Conservation (phyloP, 2,329 filamentous ascomycete genomes). For the Penicillium sp. region DNA sequence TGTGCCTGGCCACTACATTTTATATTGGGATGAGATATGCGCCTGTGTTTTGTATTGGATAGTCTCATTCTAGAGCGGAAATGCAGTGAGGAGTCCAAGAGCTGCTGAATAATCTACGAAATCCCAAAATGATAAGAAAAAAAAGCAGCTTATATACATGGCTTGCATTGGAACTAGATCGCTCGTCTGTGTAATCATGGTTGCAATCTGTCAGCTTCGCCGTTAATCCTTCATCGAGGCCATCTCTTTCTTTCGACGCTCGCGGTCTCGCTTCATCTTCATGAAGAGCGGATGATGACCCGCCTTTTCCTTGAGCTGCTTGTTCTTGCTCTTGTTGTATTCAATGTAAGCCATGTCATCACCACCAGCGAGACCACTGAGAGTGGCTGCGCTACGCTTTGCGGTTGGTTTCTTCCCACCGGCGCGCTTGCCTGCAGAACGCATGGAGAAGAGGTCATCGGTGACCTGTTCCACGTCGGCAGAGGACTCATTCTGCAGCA, state of each 20-base stretch:
- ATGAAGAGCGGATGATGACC: constrained; percentile 63
- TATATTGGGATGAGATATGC: neutral
- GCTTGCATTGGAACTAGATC: neutral
- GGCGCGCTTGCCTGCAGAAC: constrained; percentile 42
- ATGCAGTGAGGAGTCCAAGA: neutral
- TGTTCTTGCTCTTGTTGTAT: constrained; percentile 71
- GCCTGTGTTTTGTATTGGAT: neutral
- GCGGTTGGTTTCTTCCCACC: constrained; percentile 56
- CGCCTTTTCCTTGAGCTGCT: constrained; percentile 62
- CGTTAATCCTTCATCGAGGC: constrained; percentile 15
- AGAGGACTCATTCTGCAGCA: constrained; percentile 79
- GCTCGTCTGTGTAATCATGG: neutral
- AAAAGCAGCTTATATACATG: neutral
- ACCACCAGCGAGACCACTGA: constrained; percentile 83
- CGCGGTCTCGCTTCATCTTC: constrained; percentile 63
- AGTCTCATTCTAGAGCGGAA: neutral
- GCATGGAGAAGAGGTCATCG: constrained; percentile 65
- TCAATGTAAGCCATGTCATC: constrained; percentile 97
- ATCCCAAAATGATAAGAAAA: neutral
- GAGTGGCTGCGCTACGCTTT: constrained; percentile 76
- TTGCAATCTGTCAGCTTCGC: neutral
- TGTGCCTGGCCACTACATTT: neutral
- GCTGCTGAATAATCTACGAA: neutral
- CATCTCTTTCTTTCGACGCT: constrained; percentile 53
- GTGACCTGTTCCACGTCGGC: constrained; percentile 68